These are phyloP conservation scores for Isatis lusitanica DNA, from an alignment of 441 rosid genomes.

Conservation along the genomic window DNA sequence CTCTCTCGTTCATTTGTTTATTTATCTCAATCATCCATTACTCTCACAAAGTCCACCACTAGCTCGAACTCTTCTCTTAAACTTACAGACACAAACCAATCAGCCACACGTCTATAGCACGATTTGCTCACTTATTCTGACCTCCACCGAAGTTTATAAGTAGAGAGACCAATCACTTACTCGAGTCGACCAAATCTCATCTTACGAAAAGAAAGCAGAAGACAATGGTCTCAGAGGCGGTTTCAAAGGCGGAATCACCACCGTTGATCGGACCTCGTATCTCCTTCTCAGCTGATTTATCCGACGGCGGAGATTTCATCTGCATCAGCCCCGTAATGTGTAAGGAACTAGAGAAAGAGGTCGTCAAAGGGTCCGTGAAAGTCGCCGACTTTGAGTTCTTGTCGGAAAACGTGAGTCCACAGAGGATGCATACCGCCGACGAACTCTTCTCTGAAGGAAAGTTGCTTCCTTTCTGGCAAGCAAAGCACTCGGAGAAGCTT, in stretches of 20 bases:
- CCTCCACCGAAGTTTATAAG: slow-evolving; percentile 32
- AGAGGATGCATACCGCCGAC: slow-evolving; percentile 72
- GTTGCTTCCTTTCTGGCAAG: slow-evolving; percentile 81
- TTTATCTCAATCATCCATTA: slow-evolving; percentile 25
- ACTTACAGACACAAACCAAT: slow-evolving; percentile 34
- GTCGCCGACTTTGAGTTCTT: slow-evolving; percentile 80
- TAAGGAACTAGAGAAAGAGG: slow-evolving; percentile 32
- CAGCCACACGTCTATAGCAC: slow-evolving; percentile 28
- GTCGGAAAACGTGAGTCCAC: slow-evolving; percentile 50
- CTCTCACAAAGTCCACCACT: slow-evolving; percentile 35
- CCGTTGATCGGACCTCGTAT: slow-evolving; percentile 65
- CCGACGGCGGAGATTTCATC: slow-evolving; percentile 68
- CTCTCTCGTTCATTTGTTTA: slow-evolving; percentile 32
- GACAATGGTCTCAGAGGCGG: slow-evolving; percentile 59
- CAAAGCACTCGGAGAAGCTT: slow-evolving; percentile 74
- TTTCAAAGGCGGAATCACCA: slow-evolving; percentile 46
- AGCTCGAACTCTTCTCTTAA: slow-evolving; percentile 35
- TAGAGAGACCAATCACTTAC: slow-evolving; percentile 24
- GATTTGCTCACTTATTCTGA: slow-evolving; percentile 17
- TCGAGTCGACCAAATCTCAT: slow-evolving; percentile 18
- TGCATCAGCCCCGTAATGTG: slow-evolving; percentile 55
- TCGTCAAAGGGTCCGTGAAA: slow-evolving; percentile 43
- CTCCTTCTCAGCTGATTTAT: slow-evolving; percentile 72
- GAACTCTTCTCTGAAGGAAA: slow-evolving; percentile 92
- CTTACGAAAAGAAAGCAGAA: not conserved